These are phyloP conservation scores for Lactifluus pinguis DNA, from an alignment of 768 basidiomycete species.

Conservation along the genomic window DNA sequence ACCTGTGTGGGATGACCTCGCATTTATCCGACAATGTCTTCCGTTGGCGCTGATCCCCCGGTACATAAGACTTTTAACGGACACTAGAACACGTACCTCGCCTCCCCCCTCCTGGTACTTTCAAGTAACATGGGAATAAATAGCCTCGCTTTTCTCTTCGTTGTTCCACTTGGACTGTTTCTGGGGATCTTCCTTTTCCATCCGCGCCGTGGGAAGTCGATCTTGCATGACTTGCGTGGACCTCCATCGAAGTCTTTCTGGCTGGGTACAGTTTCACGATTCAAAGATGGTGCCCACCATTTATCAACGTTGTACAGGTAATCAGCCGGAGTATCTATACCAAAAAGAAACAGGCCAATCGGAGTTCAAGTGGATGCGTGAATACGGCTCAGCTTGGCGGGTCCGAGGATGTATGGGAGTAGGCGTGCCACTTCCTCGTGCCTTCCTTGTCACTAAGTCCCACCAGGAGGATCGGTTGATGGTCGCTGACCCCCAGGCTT, in stretches of 20 bases:
- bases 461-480: conserved; percentile 25
- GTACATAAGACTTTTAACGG: not conserved
- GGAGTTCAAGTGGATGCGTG: conserved; percentile 21
- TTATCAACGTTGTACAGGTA: conserved; percentile 13
- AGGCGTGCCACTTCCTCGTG: not conserved
- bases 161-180: not conserved
- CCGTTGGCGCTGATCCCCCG: not conserved
- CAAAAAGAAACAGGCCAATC: conserved; percentile 24
- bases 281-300: not conserved
- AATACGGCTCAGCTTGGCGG: conserved; percentile 24
- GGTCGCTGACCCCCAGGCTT: conserved; percentile 24
- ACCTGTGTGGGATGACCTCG: too few species aligned
- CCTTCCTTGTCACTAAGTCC: not conserved
- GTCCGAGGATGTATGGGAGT: conserved; percentile 19
- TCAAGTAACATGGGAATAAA: not conserved
- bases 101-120: not conserved
- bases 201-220: not conserved
- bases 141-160: not conserved
- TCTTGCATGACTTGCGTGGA: conserved; percentile 1
- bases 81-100: not conserved
- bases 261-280: conserved; percentile 2
- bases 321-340: conserved; percentile 18
- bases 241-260: conserved; percentile 6
- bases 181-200: not conserved
- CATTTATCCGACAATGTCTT: not conserved